Percentiles rank a stretch among this genome's conserved stretches.
Evolutionary conservation across 495 filamentous ascomycete species (phyloP).

Genomic region (Talaromyces stipitatus): DNA sequence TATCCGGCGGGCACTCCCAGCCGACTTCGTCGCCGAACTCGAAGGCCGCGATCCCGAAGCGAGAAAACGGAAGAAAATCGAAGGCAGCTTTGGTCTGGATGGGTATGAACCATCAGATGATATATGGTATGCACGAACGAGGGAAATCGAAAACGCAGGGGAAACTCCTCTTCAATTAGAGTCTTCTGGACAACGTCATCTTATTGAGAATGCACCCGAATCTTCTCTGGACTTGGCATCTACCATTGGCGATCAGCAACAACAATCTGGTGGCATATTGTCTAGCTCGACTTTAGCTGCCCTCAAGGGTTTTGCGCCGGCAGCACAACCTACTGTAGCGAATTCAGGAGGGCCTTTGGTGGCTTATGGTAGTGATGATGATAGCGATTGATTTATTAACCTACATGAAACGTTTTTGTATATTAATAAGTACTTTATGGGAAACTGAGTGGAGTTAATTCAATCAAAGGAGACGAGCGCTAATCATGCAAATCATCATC

Average conservation of each 20-base stretch:
- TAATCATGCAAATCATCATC: not conserved
- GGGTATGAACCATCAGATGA: slow-evolving; percentile 95
- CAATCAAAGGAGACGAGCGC: not conserved
- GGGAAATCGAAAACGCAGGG: slow-evolving; percentile 37
- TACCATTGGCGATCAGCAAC: slow-evolving; percentile 1
- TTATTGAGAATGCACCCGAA: slow-evolving; percentile 31
- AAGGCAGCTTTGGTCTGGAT: slow-evolving; percentile 78
- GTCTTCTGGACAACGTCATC: slow-evolving; percentile 31
- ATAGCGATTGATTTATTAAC: slow-evolving; percentile 42
- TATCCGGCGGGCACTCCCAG: slow-evolving; percentile 82
- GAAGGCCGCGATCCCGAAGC: slow-evolving; percentile 86
- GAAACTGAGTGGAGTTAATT: not conserved
- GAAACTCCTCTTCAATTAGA: slow-evolving; percentile 30
- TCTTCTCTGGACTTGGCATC: not conserved
- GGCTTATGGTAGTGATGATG: slow-evolving; percentile 86
- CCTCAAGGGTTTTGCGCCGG: slow-evolving; percentile 45
- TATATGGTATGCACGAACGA: slow-evolving; percentile 73
- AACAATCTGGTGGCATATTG: slow-evolving; percentile 57
- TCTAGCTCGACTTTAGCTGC: slow-evolving; percentile 72
- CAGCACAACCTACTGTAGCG: slow-evolving; percentile 36
- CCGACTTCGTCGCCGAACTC: slow-evolving; percentile 85
- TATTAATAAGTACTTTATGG: not conserved
- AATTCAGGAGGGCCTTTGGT: slow-evolving; percentile 61
- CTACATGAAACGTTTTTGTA: slow-evolving; percentile 2
- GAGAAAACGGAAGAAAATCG: slow-evolving; percentile 78